These are phyloP conservation scores for Penicillium digitatum DNA, from an alignment of 2,329 filamentous ascomycete species.

Conservation along the genomic window DNA sequence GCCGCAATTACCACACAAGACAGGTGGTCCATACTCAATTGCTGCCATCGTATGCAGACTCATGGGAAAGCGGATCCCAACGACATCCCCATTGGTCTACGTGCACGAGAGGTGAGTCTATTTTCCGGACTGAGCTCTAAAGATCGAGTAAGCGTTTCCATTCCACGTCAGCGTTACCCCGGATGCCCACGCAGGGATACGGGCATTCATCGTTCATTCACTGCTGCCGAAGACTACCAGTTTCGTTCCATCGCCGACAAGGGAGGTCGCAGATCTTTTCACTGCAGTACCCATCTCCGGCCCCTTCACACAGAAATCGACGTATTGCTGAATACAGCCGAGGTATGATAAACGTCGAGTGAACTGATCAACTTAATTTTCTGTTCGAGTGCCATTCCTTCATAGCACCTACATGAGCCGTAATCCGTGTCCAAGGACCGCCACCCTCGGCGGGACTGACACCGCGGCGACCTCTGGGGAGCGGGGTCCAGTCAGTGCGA, in stretches of 20 bases:
- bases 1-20: neutral
- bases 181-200: neutral
- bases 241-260: neutral
- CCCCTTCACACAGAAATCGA: constrained; percentile 1
- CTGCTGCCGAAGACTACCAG: neutral
- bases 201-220: neutral
- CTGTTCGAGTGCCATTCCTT: constrained; percentile 51
- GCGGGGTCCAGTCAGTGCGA: constrained; percentile 52
- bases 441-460: constrained; percentile 54
- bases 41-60: neutral
- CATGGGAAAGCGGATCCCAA: neutral
- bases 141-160: neutral
- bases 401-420: constrained; percentile 53
- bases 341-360: constrained; percentile 48
- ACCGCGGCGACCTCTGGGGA: constrained; percentile 49
- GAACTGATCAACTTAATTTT: constrained; percentile 55
- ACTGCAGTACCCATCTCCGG: neutral
- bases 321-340: constrained; percentile 15
- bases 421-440: constrained; percentile 54
- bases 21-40: neutral
- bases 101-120: neutral
- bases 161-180: neutral
- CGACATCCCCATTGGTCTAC: neutral
- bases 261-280: neutral
- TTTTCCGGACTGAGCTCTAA: neutral